Percentiles rank a stretch among this genome's conserved stretches.
Evolutionary conservation across 306 rosid genomes (phyloP).

Genomic region (Herpetospermum pedunculosum): DNA sequence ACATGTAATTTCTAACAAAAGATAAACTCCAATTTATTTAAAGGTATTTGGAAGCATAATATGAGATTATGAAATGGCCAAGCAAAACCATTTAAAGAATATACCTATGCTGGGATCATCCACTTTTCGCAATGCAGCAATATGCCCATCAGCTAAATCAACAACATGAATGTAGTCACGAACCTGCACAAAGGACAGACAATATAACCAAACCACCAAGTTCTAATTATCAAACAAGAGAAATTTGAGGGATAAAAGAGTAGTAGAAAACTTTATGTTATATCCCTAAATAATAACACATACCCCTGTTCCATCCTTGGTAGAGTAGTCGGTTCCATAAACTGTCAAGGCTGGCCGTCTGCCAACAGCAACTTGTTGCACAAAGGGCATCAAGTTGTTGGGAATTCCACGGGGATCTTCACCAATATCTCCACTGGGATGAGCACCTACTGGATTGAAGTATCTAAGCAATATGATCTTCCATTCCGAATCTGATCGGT

Average conservation of each 20-base stretch:
- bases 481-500: constrained; percentile 64
- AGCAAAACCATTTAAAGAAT: not conserved
- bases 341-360: constrained; percentile 75
- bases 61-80: not conserved
- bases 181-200: constrained; percentile 42
- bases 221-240: not conserved
- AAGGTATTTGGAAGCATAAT: not conserved
- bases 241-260: not conserved
- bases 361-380: constrained; percentile 99
- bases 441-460: constrained; percentile 98
- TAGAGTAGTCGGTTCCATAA: constrained; percentile 72
- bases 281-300: too few relatives aligned
- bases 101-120: constrained; percentile 60
- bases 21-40: not conserved
- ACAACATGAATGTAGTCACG: constrained; percentile 93
- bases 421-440: constrained; percentile 83
- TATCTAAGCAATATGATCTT: constrained; percentile 86
- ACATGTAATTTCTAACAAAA: not conserved
- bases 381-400: constrained; percentile 95
- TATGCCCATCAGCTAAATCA: constrained; percentile 97
- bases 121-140: constrained; percentile 76
- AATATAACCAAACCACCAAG: constrained; percentile 5
- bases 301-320: constrained; percentile 92
- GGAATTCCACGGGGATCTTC: constrained; percentile 97
- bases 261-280: not conserved